These are phyloP conservation scores for Trametes versicolor DNA, from an alignment of 1,284 basidiomycete species.

Conservation along the genomic window DNA sequence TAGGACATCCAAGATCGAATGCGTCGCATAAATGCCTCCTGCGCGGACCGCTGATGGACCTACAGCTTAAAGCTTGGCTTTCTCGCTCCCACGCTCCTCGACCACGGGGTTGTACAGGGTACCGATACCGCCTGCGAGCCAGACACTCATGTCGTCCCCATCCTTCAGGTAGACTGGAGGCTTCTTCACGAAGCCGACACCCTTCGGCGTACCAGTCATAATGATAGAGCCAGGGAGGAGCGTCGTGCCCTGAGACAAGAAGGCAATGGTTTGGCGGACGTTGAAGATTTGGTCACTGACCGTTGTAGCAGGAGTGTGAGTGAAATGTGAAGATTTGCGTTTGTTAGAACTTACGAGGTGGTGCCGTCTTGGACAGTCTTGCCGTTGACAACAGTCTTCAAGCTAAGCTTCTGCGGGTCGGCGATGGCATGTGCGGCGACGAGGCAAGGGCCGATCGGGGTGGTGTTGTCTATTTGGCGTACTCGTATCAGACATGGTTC, in stretches of 20 bases:
- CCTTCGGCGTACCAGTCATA: conserved; percentile 81
- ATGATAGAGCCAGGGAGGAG: conserved; percentile 86
- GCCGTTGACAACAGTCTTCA: conserved; percentile 79
- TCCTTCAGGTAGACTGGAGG: conserved; percentile 78
- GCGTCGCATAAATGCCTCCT: not conserved
- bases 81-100: conserved; percentile 60
- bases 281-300: conserved; percentile 77
- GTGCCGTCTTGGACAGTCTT: conserved; percentile 76
- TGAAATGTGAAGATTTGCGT: conserved; percentile 33
- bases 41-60: not conserved
- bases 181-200: conserved; percentile 81
- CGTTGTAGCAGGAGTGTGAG: not conserved
- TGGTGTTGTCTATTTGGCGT: conserved; percentile 68
- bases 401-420: conserved; percentile 74
- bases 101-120: conserved; percentile 78
- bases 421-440: conserved; percentile 72
- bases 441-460: conserved; percentile 80
- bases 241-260: conserved; percentile 88
- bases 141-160: conserved; percentile 79
- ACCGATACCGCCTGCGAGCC: conserved; percentile 73
- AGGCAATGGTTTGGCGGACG: conserved; percentile 77
- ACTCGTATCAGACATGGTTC: not conserved
- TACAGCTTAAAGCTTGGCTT: conserved; percentile 53
- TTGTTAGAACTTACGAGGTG: conserved; percentile 62
- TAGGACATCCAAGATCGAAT: not conserved